Conservation (phyloP, 805 yeast genomes). For the Saccharomyces eubayanus region DNA sequence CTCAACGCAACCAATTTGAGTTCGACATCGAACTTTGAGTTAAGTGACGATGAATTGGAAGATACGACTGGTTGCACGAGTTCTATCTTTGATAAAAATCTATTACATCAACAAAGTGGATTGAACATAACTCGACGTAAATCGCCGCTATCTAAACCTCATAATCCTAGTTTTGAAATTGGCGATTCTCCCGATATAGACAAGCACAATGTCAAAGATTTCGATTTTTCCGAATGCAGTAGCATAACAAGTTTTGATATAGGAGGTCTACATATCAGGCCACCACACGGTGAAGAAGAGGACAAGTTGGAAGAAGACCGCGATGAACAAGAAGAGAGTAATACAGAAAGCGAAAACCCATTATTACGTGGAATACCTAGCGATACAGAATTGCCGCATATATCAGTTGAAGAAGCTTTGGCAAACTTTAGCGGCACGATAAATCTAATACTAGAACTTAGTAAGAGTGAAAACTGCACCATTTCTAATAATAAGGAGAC, state of each 20-base stretch:
- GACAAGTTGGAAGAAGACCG: too few relatives aligned
- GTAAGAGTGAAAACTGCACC: background rate
- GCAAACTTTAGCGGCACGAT: conserved; percentile 10
- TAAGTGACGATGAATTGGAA: conserved; percentile 21
- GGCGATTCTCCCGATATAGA: background rate
- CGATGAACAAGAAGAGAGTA: background rate
- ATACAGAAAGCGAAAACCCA: background rate
- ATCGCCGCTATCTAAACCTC: background rate
- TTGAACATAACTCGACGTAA: background rate
- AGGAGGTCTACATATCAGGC: background rate
- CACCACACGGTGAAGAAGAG: background rate
- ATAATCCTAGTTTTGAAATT: background rate
- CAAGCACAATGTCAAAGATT: background rate
- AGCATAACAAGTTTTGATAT: background rate
- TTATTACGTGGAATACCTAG: background rate
- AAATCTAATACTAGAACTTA: conserved; percentile 6
- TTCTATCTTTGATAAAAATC: background rate
- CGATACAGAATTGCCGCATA: background rate
- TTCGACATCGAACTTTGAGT: conserved; percentile 23
- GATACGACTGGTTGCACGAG: conserved; percentile 1
- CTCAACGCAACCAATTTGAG: conserved; percentile 5
- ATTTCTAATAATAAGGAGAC: background rate
- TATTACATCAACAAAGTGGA: background rate
- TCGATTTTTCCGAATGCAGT: background rate
- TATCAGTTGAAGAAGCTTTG: conserved; percentile 7